These are phyloP conservation scores for Melanogaster broomeanus DNA, from an alignment of 768 basidiomycete species.

Conservation along the genomic window DNA sequence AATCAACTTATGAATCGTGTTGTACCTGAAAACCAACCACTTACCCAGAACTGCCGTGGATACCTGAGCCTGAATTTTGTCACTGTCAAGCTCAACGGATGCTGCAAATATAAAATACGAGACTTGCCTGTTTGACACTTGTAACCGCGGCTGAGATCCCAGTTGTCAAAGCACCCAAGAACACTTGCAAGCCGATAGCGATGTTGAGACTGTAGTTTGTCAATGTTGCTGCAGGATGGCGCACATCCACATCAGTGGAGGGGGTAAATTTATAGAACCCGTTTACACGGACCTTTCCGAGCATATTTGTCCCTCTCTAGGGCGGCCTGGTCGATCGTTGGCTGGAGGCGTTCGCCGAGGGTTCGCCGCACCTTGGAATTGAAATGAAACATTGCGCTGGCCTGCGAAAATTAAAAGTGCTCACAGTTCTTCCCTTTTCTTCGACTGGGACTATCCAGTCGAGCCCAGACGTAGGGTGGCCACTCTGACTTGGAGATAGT, in stretches of 20 bases:
- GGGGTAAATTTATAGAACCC: background rate
- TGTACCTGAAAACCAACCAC: constrained; percentile 5
- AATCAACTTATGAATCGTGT: background rate
- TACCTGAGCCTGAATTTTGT: constrained; percentile 33
- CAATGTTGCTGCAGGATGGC: constrained; percentile 26
- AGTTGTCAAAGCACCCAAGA: constrained; percentile 68
- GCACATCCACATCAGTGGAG: constrained; percentile 10
- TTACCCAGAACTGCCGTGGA: constrained; percentile 42
- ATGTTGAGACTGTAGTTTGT: constrained; percentile 39
- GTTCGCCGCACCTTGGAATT: constrained; percentile 35
- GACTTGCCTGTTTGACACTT: constrained; percentile 41
- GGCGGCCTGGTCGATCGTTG: constrained; percentile 51
- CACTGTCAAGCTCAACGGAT: background rate
- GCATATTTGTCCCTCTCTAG: constrained; percentile 49
- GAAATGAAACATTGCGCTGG: background rate
- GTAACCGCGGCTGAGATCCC: constrained; percentile 54
- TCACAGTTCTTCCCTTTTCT: constrained; percentile 14
- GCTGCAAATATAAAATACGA: background rate
- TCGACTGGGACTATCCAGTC: constrained; percentile 31
- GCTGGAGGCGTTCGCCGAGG: constrained; percentile 52
- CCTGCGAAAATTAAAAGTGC: background rate
- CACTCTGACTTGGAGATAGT: background rate
- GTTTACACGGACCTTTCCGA: constrained; percentile 38
- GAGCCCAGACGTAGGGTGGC: constrained; percentile 5
- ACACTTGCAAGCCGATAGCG: constrained; percentile 63